phyloP scores from a whole-genome alignment of 2,329 filamentous ascomycete species.

The Exophiala bonariae region DNA sequence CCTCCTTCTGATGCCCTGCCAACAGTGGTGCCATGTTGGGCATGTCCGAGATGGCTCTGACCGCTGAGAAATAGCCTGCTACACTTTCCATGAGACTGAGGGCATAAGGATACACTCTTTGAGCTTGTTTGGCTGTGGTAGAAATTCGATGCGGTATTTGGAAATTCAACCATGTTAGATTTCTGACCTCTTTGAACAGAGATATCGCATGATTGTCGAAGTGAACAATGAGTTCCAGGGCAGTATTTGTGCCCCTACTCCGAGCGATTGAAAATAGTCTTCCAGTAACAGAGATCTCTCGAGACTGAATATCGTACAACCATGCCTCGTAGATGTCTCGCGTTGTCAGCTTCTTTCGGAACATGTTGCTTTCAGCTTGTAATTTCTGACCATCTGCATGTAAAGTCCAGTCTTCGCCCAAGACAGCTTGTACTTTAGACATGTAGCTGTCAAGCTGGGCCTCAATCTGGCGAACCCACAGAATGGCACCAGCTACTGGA shows the following conservation, averaged over 20 bases:
- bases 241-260: slow-evolving; percentile 86
- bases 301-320: slow-evolving; percentile 83
- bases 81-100: slow-evolving; percentile 99
- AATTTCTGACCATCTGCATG: slow-evolving; percentile 95
- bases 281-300: slow-evolving; percentile 88
- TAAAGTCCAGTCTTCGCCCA: slow-evolving; percentile 90
- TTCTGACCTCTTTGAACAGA: slow-evolving; percentile 96
- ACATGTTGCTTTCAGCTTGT: slow-evolving; percentile 85
- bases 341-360: slow-evolving; percentile 94
- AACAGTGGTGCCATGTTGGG: slow-evolving; percentile 82
- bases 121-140: slow-evolving; percentile 97
- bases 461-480: slow-evolving; percentile 97
- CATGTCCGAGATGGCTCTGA: slow-evolving; percentile 81
- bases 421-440: slow-evolving; percentile 97
- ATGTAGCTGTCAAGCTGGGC: slow-evolving; percentile 94
- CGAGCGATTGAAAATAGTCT: slow-evolving; percentile 86
- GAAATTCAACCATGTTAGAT: slow-evolving; percentile 92
- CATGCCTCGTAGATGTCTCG: slow-evolving; percentile 93
- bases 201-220: slow-evolving; percentile 97
- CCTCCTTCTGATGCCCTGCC: slow-evolving; percentile 88
- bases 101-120: slow-evolving; percentile 95
- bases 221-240: slow-evolving; percentile 86
- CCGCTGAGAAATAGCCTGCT: slow-evolving; percentile 86
- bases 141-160: slow-evolving; percentile 91
- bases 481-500: slow-evolving; percentile 93